Evolutionary conservation across 2,329 filamentous ascomycete genomes (phyloP), one percentile per base, ranked within the genome.

Genomic region (Ophiostoma himal-ulmi): DNA sequence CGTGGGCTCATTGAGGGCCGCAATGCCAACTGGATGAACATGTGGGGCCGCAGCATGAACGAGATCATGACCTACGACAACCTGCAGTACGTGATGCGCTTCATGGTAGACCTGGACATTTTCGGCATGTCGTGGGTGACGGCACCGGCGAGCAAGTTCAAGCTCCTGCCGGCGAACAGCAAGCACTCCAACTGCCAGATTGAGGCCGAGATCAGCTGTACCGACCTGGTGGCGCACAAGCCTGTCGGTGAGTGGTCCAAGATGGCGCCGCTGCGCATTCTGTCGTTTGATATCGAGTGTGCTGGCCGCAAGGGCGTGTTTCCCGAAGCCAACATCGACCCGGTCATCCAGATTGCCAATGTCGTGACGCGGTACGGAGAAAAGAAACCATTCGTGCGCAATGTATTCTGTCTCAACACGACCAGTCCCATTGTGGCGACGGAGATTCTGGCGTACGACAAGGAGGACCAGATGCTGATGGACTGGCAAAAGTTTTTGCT

Each of bases 211-310:
- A 87, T 96, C 70, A 89, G 91, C 78, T 97, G 96, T 76, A 83
- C 84, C 71, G 89, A 98, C 76, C 83, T 99, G 10, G 89, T 97
- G 73, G 89, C 95, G 11, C 94, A 98, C 79, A 88, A 91, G 67
- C 89, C 94, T 1, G 91, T 95, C 74, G 94, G 94, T 22, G 94
- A 98, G 78, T 99, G 94, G 93, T 92, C 93, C 37, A 99, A 97
- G 81, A 97, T 98, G 89, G 95, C 96, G 0, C 95, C 95, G 0
- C 83, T 99, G 3, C 89, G 95, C 72, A 91, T 97, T 66, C 81
- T 99, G 65, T 98, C 95, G 5, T 98, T 99, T 77, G 95, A 99
- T 86, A 99, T 99, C 75, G 95, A 99, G 80, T 99, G 95, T 79
- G 95, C 95, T 75, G 95, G 95, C 68, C 91, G 96, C 75, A 98